These are phyloP conservation scores for Gastrolobium villosum DNA, from an alignment of 306 rosid species.

Conservation along the genomic window DNA sequence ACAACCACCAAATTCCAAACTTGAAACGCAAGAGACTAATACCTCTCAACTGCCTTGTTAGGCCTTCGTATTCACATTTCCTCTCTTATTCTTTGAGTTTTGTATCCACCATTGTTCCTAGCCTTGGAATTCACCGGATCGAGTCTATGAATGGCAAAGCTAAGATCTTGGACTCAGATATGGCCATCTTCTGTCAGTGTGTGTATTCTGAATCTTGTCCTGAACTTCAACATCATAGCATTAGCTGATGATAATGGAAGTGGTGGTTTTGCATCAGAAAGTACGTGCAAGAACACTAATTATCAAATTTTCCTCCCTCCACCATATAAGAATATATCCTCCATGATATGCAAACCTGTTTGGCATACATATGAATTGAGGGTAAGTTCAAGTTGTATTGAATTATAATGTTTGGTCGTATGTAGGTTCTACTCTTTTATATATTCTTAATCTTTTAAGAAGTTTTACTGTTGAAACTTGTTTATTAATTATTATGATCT, in stretches of 20 bases:
- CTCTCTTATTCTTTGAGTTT: constrained; percentile 46
- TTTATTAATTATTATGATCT: constrained; percentile 34
- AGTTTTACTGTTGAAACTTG: constrained; percentile 6
- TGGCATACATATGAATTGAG: constrained; percentile 91
- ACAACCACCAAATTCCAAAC: constrained; percentile 64
- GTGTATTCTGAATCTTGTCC: constrained; percentile 49
- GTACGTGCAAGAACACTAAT: constrained; percentile 67
- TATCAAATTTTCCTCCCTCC: constrained; percentile 83
- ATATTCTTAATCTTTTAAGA: background rate
- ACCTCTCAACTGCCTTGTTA: constrained; percentile 65
- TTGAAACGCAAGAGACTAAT: constrained; percentile 76
- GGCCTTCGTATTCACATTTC: constrained; percentile 52
- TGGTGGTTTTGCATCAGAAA: constrained; percentile 48
- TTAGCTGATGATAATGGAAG: constrained; percentile 50
- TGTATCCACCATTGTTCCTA: constrained; percentile 38
- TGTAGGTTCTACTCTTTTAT: constrained; percentile 18
- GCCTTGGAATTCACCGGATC: constrained; percentile 40
- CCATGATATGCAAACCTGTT: constrained; percentile 75
- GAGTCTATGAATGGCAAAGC: constrained; percentile 62
- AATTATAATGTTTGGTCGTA: constrained; percentile 17
- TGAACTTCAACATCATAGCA: constrained; percentile 46
- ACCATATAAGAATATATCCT: constrained; percentile 78
- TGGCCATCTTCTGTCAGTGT: constrained; percentile 42
- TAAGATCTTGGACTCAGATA: constrained; percentile 46
- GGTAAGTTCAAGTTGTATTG: constrained; percentile 59